Base-by-base conservation (phyloP, 1,284 basidiomycete species). In the Heimioporus retisporus region DNA sequence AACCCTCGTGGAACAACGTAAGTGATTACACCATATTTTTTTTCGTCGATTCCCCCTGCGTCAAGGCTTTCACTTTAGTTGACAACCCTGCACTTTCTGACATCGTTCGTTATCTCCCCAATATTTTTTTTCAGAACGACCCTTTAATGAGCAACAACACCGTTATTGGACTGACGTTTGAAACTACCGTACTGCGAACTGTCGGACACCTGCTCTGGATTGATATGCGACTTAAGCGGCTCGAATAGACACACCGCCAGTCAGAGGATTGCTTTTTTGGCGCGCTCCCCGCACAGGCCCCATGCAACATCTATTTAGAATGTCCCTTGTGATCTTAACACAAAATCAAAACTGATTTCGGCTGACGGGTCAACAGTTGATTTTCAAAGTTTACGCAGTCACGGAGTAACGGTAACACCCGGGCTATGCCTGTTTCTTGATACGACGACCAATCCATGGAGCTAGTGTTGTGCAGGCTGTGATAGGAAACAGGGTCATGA, bases 401-500 rank as follows among this genome's bases (percentile, higher is more conserved):
- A 60, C 61, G 67, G 70, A 70, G 64, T 63, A 63, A 61, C 75
- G 72, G 72, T 67, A 68, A 68, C 54, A 70, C 54, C 72, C 69
- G 75, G 28, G 58, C n/a, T 35, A 21, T 31, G 13, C 46, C 61
- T 18, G 46, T 65, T 68, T 60, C 65, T 68, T 59, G 55, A 60
- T 68, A 55, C 59, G 68, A 71, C 58, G 68, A 65, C 67, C 58
- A 54, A 64, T 65, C 64, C 51, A 46, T 65, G 44, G 64, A 65
- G 44, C 16, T 46, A 16, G 44, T 14, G 58, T 67, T 35, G 35
- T 64, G 68, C 65, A 66, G 65, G 57, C 66, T 59, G 58, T 65
- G 68, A 76, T 73, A 68, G 74, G 72, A 63, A 73, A 69, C 75
- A 79, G 75, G 78, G 78, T 71, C 76, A 75, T 70, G 65, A 63